Evolutionary conservation across 768 basidiomycete genomes (phyloP).

Genomic region (Suillus subluteus): DNA sequence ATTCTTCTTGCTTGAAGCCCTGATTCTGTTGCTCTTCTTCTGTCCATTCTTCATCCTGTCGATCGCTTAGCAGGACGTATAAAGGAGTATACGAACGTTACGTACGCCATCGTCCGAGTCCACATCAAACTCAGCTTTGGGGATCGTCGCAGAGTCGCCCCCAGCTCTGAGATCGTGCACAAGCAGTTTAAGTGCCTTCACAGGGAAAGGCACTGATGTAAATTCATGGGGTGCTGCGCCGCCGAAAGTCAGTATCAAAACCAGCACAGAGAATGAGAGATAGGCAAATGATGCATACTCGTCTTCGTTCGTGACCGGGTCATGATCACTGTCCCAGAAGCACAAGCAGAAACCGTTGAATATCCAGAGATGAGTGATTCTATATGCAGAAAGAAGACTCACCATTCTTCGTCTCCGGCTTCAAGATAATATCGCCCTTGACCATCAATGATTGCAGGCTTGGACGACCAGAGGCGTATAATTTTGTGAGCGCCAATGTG

Average conservation of each 20-base stretch:
- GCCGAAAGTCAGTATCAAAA: slow-evolving; percentile 24
- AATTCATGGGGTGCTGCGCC: slow-evolving; percentile 82
- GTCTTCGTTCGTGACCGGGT: slow-evolving; percentile 89
- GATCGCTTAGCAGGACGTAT: not conserved
- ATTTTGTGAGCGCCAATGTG: slow-evolving; percentile 75
- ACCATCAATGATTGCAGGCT: slow-evolving; percentile 72
- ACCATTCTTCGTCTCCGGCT: slow-evolving; percentile 81
- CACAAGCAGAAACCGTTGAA: slow-evolving; percentile 26
- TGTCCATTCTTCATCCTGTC: slow-evolving; percentile 88
- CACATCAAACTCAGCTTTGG: slow-evolving; percentile 59
- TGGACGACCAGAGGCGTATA: slow-evolving; percentile 69
- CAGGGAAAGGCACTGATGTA: slow-evolving; percentile 82
- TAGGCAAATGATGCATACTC: slow-evolving; percentile 54
- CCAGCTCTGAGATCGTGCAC: slow-evolving; percentile 82
- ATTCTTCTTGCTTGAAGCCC: slow-evolving; percentile 70
- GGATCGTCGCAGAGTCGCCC: slow-evolving; percentile 71
- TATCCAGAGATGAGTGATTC: slow-evolving; percentile 15
- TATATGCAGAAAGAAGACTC: slow-evolving; percentile 36
- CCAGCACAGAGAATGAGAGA: slow-evolving; percentile 16
- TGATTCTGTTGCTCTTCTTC: slow-evolving; percentile 68
- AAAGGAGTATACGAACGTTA: slow-evolving; percentile 10
- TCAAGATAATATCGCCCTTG: slow-evolving; percentile 91
- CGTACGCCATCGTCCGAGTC: slow-evolving; percentile 80
- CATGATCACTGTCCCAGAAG: slow-evolving; percentile 78
- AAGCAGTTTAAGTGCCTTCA: slow-evolving; percentile 91